Evolutionary conservation across 2,329 filamentous ascomycete genomes (phyloP).

Genomic region (Colletotrichum limetticola): DNA sequence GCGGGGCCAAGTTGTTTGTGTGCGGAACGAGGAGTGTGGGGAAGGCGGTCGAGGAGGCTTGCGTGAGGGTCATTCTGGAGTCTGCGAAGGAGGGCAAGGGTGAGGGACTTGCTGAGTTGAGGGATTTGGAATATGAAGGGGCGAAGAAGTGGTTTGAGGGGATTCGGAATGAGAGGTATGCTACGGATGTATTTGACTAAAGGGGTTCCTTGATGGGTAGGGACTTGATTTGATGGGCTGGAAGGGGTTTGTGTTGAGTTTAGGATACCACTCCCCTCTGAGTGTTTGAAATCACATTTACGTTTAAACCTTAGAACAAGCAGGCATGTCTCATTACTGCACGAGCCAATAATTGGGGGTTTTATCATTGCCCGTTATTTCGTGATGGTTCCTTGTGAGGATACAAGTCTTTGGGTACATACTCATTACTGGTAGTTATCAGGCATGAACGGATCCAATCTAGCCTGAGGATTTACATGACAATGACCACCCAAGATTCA

Average conservation of each 20-base stretch:
- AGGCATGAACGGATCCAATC: too few species aligned
- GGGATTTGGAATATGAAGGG: conserved; percentile 48
- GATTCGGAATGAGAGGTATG: conserved; percentile 64
- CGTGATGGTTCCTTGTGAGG: too few species aligned
- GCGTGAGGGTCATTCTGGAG: conserved; percentile 36
- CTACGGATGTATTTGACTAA: conserved; percentile 70
- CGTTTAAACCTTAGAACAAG: background rate
- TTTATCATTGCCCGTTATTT: too few species aligned
- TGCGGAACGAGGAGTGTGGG: conserved; percentile 64
- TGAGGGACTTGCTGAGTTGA: conserved; percentile 33
- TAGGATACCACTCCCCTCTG: background rate
- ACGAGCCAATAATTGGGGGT: too few species aligned
- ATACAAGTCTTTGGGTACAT: too few species aligned
- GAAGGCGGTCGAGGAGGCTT: conserved; percentile 50
- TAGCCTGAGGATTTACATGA: too few species aligned
- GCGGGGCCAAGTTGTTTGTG: conserved; percentile 65
- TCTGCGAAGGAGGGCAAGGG: conserved; percentile 42
- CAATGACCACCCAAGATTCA: too few species aligned
- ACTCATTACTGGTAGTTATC: too few species aligned
- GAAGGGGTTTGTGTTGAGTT: background rate
- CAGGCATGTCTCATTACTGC: too few species aligned
- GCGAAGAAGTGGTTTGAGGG: conserved; percentile 60
- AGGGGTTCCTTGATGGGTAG: background rate
- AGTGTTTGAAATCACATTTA: background rate
- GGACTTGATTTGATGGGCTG: background rate